Evolutionary conservation across 2,329 filamentous ascomycete species (phyloP).

Genomic region (Fusarium buharicum): DNA sequence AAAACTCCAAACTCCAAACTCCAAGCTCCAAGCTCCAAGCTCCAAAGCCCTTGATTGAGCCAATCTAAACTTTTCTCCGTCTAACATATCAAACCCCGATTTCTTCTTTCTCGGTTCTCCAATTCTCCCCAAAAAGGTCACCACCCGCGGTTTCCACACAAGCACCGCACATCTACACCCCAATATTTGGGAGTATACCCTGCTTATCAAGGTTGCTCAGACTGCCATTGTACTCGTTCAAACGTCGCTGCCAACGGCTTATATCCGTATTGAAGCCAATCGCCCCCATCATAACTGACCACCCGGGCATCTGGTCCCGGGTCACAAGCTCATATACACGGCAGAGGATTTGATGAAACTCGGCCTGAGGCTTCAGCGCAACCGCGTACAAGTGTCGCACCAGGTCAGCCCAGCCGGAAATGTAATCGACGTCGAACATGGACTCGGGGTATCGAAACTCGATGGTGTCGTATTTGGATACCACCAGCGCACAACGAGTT

Average conservation of each 20-base stretch:
- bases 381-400: conserved; percentile 40
- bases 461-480: conserved; percentile 40
- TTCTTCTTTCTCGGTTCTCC: background rate
- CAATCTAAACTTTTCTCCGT: conserved; percentile 1
- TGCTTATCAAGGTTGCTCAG: conserved; percentile 40
- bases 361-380: conserved; percentile 22
- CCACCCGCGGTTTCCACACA: background rate
- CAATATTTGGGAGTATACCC: conserved; percentile 23
- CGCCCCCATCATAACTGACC: conserved; percentile 34
- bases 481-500: conserved; percentile 40
- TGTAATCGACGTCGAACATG: conserved; percentile 41
- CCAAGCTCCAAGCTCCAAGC: conserved; percentile 16
- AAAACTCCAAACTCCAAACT: conserved; percentile 9
- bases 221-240: conserved; percentile 24
- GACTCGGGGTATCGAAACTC: conserved; percentile 48
- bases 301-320: conserved; percentile 27
- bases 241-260: conserved; percentile 25
- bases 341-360: conserved; percentile 34
- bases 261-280: conserved; percentile 28
- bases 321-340: conserved; percentile 42
- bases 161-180: background rate
- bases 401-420: conserved; percentile 42
- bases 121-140: background rate
- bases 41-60: conserved; percentile 1
- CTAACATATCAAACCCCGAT: background rate